Base-by-base conservation (phyloP, 176 grass and related monocot genomes). In the Carex littledalei region DNA sequence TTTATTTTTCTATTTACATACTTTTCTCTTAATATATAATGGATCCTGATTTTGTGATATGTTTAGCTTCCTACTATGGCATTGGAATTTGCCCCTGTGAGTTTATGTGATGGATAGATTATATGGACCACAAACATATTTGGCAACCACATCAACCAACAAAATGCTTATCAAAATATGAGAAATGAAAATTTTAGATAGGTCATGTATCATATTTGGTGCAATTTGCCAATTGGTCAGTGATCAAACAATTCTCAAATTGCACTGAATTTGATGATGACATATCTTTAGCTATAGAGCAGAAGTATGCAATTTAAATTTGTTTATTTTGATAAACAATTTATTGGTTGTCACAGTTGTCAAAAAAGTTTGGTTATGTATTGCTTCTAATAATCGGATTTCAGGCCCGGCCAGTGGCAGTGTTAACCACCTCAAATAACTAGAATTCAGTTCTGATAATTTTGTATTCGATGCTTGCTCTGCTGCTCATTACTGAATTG, bases 1-100 rank as follows among this genome's bases (percentile, higher is more conserved):
- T 70, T 70, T 70, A n/a, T n/a, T 57, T 63, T 55, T 32, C 26
- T 77, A 77, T 77, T 54, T 77, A 77, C 22, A 55, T 57, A 57
- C 52, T 78, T 78, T 57, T 56, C 24, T 78, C 50, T 18, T 57
- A 26, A 31, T 78, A 26, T 18, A 35, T 45, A 56, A 78, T 13
- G 13, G 6, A 78, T 78, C 34, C 26, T 34, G 22, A 17, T 34
- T 32, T 32, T 56, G 15, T 10, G 14, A 78, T 78, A 78, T 78
- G 68, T 55, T 78, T 57, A 57, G 18, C 52, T 56, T 17, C 52
- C 5, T 31, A 9, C 50, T 57, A 13, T 56, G 52, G 14, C 43
- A 34, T 22, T 78, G 52, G 20, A 26, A 78, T 78, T 55, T 55
- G 13, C 74, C 57, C 17, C 11, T 17, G 6, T 32, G 74, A 56